A percentile compares a stretch with the other conserved stretches of the same genome.
These are phyloP conservation scores for Penicillium polonicum DNA, from an alignment of 2,329 filamentous ascomycete species.

Conservation along the genomic window DNA sequence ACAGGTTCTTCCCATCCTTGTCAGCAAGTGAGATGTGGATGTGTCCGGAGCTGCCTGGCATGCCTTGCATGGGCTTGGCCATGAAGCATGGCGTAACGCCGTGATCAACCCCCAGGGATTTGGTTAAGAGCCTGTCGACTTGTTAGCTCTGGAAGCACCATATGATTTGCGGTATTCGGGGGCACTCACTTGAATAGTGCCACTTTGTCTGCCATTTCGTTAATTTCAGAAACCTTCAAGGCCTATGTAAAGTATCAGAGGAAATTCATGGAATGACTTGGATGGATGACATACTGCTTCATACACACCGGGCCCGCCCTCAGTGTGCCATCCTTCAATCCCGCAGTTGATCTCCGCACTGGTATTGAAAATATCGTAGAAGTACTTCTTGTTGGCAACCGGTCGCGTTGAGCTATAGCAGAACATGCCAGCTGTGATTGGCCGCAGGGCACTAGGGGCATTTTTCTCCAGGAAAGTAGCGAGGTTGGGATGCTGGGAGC, in stretches of 20 bases:
- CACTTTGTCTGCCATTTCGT: slow-evolving; percentile 84
- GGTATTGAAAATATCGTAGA: slow-evolving; percentile 78
- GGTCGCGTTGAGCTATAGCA: slow-evolving; percentile 84
- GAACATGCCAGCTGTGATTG: slow-evolving; percentile 91
- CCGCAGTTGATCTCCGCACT: slow-evolving; percentile 73
- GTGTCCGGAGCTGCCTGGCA: slow-evolving; percentile 91
- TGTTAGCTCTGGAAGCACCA: slow-evolving; percentile 1
- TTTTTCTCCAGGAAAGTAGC: slow-evolving; percentile 72
- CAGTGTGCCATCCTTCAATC: slow-evolving; percentile 92
- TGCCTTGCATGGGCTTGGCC: slow-evolving; percentile 86
- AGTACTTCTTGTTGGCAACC: slow-evolving; percentile 85
- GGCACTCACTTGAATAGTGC: slow-evolving; percentile 74
- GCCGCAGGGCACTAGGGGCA: slow-evolving; percentile 66
- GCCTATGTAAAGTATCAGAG: slow-evolving; percentile 45
- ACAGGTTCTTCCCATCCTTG: slow-evolving; percentile 73
- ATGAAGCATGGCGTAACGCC: slow-evolving; percentile 96
- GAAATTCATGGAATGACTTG: neutral
- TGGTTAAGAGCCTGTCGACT: slow-evolving; percentile 66
- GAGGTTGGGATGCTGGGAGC: slow-evolving; percentile 74
- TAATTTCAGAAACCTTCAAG: slow-evolving; percentile 81
- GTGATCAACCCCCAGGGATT: slow-evolving; percentile 77
- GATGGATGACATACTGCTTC: slow-evolving; percentile 64
- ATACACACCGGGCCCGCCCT: slow-evolving; percentile 87
- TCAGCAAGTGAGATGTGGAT: slow-evolving; percentile 89
- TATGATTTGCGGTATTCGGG: neutral